phyloP scores from a whole-genome alignment of 768 basidiomycete genomes.

The Phanerodontia chrysosporium region DNA sequence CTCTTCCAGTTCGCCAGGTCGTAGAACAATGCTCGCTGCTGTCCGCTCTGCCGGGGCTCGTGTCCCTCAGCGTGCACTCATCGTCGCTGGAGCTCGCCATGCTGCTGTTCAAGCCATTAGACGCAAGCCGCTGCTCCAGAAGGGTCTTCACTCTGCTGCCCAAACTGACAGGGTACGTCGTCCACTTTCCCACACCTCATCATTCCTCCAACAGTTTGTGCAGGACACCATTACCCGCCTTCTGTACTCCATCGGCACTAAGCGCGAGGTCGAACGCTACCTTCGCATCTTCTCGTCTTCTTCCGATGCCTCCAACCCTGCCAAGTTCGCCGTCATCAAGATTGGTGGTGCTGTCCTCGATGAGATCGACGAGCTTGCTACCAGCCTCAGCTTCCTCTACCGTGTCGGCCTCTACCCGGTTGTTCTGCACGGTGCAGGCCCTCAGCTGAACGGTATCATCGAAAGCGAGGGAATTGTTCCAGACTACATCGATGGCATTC shows the following conservation, averaged over 20 bases:
- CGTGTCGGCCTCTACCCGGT: slow-evolving; percentile 96
- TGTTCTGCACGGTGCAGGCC: slow-evolving; percentile 93
- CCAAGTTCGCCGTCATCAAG: slow-evolving; percentile 97
- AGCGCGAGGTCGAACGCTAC: slow-evolving; percentile 97
- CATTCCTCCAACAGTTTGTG: not conserved
- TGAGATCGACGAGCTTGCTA: slow-evolving; percentile 88
- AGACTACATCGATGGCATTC: slow-evolving; percentile 96
- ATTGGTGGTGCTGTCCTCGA: slow-evolving; percentile 94
- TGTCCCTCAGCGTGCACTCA: slow-evolving; percentile 39
- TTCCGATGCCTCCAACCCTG: slow-evolving; percentile 82
- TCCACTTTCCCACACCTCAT: not conserved
- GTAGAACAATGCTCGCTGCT: slow-evolving; percentile 13
- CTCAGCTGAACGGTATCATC: slow-evolving; percentile 91
- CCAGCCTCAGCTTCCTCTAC: slow-evolving; percentile 94
- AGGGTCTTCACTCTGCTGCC: slow-evolving; percentile 50
- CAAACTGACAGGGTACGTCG: slow-evolving; percentile 69
- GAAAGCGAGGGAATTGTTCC: slow-evolving; percentile 91
- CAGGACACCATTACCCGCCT: slow-evolving; percentile 97
- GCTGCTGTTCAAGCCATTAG: slow-evolving; percentile 38
- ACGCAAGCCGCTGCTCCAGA: slow-evolving; percentile 20
- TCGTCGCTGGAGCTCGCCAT: slow-evolving; percentile 41
- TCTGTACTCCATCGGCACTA: slow-evolving; percentile 94
- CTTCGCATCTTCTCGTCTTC: slow-evolving; percentile 95
- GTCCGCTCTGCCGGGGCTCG: slow-evolving; percentile 20
- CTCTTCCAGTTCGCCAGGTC: not conserved